Conservation (phyloP, 805 yeast genomes). For the Teunomyces panamensis region DNA sequence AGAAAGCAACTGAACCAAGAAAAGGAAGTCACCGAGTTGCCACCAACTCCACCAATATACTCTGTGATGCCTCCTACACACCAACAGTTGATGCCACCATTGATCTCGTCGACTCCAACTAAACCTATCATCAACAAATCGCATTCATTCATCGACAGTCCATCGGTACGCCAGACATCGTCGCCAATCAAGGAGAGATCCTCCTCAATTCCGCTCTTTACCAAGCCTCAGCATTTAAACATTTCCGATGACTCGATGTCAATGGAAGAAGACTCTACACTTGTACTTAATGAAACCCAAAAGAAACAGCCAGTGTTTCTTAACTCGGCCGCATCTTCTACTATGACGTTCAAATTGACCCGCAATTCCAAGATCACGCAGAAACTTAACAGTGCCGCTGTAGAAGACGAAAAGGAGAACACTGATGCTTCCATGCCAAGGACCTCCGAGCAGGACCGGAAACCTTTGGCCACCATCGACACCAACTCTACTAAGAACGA, state of each 20-base stretch:
- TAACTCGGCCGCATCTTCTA: conserved; percentile 25
- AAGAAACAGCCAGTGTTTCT: conserved; percentile 34
- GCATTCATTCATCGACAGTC: conserved; percentile 10
- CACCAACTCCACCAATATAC: conserved; percentile 33
- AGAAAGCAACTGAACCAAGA: conserved; percentile 46
- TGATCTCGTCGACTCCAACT: conserved; percentile 14
- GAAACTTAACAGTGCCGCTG: conserved; percentile 22
- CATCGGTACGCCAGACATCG: conserved; percentile 2
- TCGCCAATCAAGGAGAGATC: conserved; percentile 6
- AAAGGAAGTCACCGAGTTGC: conserved; percentile 41
- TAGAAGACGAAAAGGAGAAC: conserved; percentile 25
- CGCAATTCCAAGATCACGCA: conserved; percentile 27
- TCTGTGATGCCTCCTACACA: not conserved
- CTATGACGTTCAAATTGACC: conserved; percentile 37
- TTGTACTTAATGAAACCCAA: conserved; percentile 25
- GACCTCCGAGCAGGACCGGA: conserved; percentile 8
- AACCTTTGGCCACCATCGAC: conserved; percentile 25
- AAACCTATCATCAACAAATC: conserved; percentile 10
- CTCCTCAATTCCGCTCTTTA: conserved; percentile 7
- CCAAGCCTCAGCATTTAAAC: not conserved
- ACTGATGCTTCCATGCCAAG: conserved; percentile 4
- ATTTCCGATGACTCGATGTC: conserved; percentile 1
- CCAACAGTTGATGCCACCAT: not conserved
- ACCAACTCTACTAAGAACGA: conserved; percentile 14
- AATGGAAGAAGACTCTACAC: conserved; percentile 4